Conservation (phyloP, 2,329 filamentous ascomycete species). For the Kalaharituber pfeilii region DNA sequence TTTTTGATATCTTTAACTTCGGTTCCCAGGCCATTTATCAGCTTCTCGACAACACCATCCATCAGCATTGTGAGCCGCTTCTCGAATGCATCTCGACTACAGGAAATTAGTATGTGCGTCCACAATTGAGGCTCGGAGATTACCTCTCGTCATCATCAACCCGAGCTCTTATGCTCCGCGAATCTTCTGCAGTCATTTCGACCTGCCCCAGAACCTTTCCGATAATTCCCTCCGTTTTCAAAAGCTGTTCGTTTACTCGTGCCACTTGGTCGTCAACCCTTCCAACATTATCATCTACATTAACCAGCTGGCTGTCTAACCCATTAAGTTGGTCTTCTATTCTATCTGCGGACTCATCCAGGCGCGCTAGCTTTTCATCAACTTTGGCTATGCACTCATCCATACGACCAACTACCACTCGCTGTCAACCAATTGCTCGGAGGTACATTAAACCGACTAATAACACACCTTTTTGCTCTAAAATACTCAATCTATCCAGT, state of each 20-base stretch:
- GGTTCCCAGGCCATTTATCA: conserved; percentile 25
- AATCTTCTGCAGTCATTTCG: conserved; percentile 18
- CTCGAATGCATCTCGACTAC: conserved; percentile 18
- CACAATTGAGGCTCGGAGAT: conserved; percentile 1
- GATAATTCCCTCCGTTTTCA: conserved; percentile 1
- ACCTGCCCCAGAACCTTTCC: conserved; percentile 17
- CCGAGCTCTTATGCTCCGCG: conserved; percentile 15
- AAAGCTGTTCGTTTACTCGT: not conserved
- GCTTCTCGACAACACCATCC: conserved; percentile 18
- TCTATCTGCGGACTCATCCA: not conserved
- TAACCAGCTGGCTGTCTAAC: not conserved
- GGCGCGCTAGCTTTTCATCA: not conserved
- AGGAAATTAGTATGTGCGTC: not conserved
- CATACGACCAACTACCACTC: conserved; percentile 14
- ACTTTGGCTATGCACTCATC: conserved; percentile 8
- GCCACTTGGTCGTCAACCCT: not conserved
- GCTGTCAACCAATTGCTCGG: not conserved
- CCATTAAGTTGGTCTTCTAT: not conserved
- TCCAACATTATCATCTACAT: not conserved
- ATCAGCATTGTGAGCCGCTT: conserved; percentile 18
- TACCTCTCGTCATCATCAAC: conserved; percentile 19
- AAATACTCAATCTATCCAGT: conserved; percentile 17
- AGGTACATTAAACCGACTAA: not conserved
- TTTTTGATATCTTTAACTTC: conserved; percentile 32
- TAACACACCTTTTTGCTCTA: conserved; percentile 17